Conservation (phyloP, 2,329 filamentous ascomycete genomes). For the Colletotrichum horii region DNA sequence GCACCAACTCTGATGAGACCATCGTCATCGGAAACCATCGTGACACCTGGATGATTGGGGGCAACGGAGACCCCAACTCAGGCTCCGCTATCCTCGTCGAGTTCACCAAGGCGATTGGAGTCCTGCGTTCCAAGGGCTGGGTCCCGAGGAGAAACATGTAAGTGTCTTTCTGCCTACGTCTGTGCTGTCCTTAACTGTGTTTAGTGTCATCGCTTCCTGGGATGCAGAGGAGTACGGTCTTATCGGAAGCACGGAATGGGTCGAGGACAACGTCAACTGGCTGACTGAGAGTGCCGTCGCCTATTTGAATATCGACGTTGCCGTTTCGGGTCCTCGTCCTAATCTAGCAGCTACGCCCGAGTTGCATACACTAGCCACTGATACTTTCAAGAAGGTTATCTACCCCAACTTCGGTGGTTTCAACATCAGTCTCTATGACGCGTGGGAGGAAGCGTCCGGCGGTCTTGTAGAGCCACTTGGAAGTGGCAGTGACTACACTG, state of each 20-base stretch:
- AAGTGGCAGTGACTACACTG: conserved; percentile 71
- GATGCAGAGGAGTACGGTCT: conserved; percentile 81
- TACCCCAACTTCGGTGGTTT: conserved; percentile 63
- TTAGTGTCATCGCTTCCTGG: conserved; percentile 75
- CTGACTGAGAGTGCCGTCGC: conserved; percentile 72
- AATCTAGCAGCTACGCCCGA: conserved; percentile 67
- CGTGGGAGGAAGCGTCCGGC: conserved; percentile 39
- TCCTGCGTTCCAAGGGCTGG: conserved; percentile 76
- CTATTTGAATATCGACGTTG: conserved; percentile 84
- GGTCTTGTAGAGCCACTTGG: conserved; percentile 59
- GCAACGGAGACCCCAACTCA: conserved; percentile 83
- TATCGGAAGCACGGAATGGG: conserved; percentile 84
- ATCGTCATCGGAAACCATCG: conserved; percentile 82
- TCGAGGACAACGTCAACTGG: conserved; percentile 83
- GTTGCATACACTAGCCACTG: conserved; percentile 68
- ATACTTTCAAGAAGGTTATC: conserved; percentile 64
- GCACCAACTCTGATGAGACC: conserved; percentile 76
- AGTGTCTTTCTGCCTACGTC: neutral
- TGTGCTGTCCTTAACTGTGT: neutral
- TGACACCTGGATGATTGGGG: conserved; percentile 85
- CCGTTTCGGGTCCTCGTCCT: conserved; percentile 61
- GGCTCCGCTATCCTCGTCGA: conserved; percentile 81
- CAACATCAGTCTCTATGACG: conserved; percentile 44
- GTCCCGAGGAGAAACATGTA: conserved; percentile 71
- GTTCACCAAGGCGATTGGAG: conserved; percentile 73